phyloP scores from a whole-genome alignment of 495 filamentous ascomycete species.

The Neurospora sp. region DNA sequence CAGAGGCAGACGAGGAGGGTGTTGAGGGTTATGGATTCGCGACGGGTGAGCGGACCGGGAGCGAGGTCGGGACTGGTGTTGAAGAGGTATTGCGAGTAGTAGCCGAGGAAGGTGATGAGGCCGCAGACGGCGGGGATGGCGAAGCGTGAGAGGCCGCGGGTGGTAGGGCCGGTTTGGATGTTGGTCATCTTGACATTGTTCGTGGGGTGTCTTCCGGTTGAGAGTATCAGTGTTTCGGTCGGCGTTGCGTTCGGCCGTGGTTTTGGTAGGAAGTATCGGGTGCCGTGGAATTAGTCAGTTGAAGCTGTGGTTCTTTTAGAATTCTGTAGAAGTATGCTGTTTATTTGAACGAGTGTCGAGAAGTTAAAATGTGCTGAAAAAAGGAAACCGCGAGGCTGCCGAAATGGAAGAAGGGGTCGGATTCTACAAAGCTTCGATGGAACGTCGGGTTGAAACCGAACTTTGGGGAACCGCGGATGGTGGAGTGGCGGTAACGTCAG shows the following conservation, averaged over 20 bases:
- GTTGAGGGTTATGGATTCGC: slow-evolving; percentile 65
- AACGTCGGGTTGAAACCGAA: not conserved
- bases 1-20: slow-evolving; percentile 59
- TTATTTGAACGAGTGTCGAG: not conserved
- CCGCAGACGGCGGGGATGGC: slow-evolving; percentile 57
- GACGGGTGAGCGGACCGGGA: slow-evolving; percentile 51
- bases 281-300: not conserved
- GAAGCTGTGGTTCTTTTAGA: not conserved
- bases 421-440: not conserved
- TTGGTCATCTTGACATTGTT: slow-evolving; percentile 9
- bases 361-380: not conserved
- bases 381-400: not conserved
- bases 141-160: slow-evolving; percentile 32
- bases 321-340: not conserved
- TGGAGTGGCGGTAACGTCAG: not conserved
- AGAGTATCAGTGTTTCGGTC: not conserved
- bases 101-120: slow-evolving; percentile 71
- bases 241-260: not conserved
- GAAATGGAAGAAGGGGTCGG: not conserved
- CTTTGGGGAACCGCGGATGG: not conserved
- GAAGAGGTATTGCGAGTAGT: slow-evolving; percentile 77
- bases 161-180: slow-evolving; percentile 19
- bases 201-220: not conserved
- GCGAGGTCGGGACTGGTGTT: slow-evolving; percentile 46
- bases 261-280: not conserved